Evolutionary conservation across 2,329 filamentous ascomycete genomes (phyloP).

Genomic region (Colletotrichum trifolii): DNA sequence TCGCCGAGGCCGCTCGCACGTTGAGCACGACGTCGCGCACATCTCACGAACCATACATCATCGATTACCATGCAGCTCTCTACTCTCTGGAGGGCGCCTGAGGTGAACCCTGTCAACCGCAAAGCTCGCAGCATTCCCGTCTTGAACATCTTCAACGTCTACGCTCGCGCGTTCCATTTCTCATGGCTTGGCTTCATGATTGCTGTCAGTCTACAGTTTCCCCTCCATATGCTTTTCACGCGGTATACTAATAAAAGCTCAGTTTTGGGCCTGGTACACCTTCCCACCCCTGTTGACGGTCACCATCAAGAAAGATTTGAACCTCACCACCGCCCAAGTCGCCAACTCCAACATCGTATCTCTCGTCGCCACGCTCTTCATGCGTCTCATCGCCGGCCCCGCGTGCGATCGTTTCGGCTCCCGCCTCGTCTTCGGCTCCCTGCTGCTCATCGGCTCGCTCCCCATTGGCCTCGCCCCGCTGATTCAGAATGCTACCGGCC

Average conservation of each 20-base stretch:
- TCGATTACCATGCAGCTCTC: conserved; percentile 45
- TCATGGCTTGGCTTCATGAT: conserved; percentile 89
- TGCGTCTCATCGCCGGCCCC: conserved; percentile 82
- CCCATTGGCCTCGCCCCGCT: conserved; percentile 86
- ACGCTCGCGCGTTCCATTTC: conserved; percentile 92
- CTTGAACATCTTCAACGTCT: conserved; percentile 80
- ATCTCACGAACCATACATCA: background rate
- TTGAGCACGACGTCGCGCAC: background rate
- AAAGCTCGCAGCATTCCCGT: conserved; percentile 85
- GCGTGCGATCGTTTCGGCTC: conserved; percentile 89
- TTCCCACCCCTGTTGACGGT: conserved; percentile 84
- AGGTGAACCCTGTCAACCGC: conserved; percentile 84
- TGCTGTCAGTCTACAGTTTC: conserved; percentile 72
- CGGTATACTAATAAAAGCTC: conserved; percentile 42
- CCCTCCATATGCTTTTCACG: background rate
- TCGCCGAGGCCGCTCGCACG: background rate
- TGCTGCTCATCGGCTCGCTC: conserved; percentile 81
- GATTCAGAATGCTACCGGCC: conserved; percentile 69
- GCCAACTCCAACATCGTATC: conserved; percentile 93
- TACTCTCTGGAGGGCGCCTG: conserved; percentile 66
- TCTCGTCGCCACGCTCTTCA: conserved; percentile 76
- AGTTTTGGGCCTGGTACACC: conserved; percentile 91
- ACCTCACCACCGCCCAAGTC: conserved; percentile 76
- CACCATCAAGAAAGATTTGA: conserved; percentile 83
- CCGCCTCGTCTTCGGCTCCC: conserved; percentile 80